These are phyloP conservation scores for Irpex sp. DNA, from an alignment of 1,284 basidiomycete species.

Conservation along the genomic window DNA sequence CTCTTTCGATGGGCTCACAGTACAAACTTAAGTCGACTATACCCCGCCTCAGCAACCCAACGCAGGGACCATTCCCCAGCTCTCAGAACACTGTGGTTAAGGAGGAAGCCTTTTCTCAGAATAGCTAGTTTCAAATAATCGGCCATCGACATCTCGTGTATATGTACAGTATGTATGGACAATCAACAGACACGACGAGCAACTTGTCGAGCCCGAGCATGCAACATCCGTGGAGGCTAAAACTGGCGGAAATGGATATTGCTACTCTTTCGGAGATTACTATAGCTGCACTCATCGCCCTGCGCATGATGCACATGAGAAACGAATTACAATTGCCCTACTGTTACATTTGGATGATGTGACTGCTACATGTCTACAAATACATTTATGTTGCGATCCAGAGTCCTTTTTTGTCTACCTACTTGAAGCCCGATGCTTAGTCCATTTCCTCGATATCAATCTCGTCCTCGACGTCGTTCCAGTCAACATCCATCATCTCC, in stretches of 20 bases:
- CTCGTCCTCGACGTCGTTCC: slow-evolving; percentile 39
- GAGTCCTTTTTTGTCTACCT: not conserved
- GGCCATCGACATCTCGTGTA: too few relatives aligned
- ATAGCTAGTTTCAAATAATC: too few relatives aligned
- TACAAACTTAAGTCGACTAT: not conserved
- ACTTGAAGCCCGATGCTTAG: slow-evolving; percentile 27
- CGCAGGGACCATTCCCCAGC: not conserved
- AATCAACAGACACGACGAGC: too few relatives aligned
- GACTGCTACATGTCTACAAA: not conserved
- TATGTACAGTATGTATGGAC: too few relatives aligned
- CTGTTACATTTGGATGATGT: slow-evolving; percentile 4
- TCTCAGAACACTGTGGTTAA: not conserved
- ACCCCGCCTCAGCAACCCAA: not conserved
- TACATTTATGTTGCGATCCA: not conserved
- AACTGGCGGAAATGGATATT: too few relatives aligned
- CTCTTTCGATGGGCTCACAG: not conserved
- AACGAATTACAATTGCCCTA: not conserved
- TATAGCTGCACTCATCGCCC: too few relatives aligned
- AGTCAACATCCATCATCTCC: slow-evolving; percentile 63
- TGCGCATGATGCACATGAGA: not conserved
- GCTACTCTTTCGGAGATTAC: too few relatives aligned
- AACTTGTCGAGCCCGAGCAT: too few relatives aligned
- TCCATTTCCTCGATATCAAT: slow-evolving; percentile 82
- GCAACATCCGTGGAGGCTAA: too few relatives aligned
- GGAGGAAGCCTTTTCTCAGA: not conserved